A percentile compares a stretch with the other conserved stretches of the same genome.
These are phyloP conservation scores for Colletotrichum gigasporum DNA, from an alignment of 2,329 filamentous ascomycete species.

Conservation along the genomic window DNA sequence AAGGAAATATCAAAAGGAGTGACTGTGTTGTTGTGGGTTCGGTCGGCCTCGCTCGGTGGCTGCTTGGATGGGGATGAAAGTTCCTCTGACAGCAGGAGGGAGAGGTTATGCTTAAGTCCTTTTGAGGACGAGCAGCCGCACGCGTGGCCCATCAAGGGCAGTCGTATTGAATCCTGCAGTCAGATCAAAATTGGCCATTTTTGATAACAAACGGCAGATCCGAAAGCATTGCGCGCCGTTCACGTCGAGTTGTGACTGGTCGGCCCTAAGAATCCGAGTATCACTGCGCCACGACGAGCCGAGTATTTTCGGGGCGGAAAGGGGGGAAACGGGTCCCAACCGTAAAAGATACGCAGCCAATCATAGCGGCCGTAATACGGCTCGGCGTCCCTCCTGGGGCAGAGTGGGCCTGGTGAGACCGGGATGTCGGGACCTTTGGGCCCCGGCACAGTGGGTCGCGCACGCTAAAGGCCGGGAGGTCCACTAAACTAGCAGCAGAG, in stretches of 20 bases:
- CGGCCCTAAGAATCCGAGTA: background rate
- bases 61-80: background rate
- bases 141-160: background rate
- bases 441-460: background rate
- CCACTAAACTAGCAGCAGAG: background rate
- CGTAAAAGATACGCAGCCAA: conserved; percentile 3
- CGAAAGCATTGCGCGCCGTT: background rate
- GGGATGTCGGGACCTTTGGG: background rate
- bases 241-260: background rate
- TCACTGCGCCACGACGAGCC: conserved; percentile 15
- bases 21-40: no score
- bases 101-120: conserved; percentile 5
- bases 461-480: background rate
- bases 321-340: background rate
- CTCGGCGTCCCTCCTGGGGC: background rate
- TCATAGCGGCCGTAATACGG: background rate
- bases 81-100: background rate
- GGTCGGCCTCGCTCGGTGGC: background rate
- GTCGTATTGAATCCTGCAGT: background rate
- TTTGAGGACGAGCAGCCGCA: background rate
- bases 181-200: background rate
- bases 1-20: background rate
- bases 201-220: background rate
- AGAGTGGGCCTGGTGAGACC: background rate
- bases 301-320: background rate